phyloP scores from a whole-genome alignment of 371 early-diverging fungal genomes.

The Mortierella polycephala region DNA sequence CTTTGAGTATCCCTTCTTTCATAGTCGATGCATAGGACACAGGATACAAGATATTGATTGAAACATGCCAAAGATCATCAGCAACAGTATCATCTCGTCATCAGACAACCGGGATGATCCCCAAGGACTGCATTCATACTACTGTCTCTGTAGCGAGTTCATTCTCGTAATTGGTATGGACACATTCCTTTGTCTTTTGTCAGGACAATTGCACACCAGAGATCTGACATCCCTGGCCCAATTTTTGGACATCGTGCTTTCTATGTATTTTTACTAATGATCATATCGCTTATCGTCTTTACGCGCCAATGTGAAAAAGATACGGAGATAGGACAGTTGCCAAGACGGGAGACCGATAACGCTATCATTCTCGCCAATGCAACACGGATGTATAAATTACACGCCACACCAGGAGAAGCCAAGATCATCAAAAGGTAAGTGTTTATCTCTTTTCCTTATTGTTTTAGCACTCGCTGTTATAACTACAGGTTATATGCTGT shows the following conservation, averaged over 20 bases:
- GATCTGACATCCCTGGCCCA: no score
- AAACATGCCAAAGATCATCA: constrained; percentile 74
- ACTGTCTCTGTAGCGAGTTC: constrained; percentile 82
- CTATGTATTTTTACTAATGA: no score
- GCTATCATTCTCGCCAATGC: constrained; percentile 71
- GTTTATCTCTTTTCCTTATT: not conserved
- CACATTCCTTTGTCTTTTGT: not conserved
- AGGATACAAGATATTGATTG: no score
- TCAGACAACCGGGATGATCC: constrained; percentile 63
- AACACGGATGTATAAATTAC: constrained; percentile 70
- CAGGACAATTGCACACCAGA: not conserved
- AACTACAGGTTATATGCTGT: not conserved
- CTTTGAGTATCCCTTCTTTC: no score
- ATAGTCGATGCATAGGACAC: no score
- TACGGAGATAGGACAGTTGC: constrained; percentile 64
- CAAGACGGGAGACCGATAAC: constrained; percentile 72
- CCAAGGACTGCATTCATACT: constrained; percentile 72
- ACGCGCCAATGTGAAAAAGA: constrained; percentile 7
- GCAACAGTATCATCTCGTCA: constrained; percentile 72
- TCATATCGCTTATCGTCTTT: no score
- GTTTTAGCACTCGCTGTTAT: not conserved
- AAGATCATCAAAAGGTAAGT: constrained; percentile 62
- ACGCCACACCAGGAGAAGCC: constrained; percentile 60
- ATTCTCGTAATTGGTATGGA: constrained; percentile 70
- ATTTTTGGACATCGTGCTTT: no score